Evolutionary conservation across 2,329 filamentous ascomycete species (phyloP), one percentile per base, ranked within the genome.

Genomic region (Magnaporthales sp.): DNA sequence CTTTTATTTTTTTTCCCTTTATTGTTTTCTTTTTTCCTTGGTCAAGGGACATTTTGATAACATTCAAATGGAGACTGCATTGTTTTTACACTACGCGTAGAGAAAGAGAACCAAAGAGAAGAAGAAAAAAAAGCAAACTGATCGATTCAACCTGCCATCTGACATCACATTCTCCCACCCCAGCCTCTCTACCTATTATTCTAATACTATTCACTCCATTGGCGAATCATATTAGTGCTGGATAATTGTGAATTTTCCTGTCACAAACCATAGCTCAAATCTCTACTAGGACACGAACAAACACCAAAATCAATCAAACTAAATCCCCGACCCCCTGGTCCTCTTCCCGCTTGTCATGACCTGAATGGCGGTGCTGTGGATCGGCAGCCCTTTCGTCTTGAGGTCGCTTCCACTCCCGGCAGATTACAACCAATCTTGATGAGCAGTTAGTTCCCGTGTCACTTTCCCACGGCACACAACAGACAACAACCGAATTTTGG

Each of bases 331-430:
- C 38, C 22, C 62, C 29, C 30, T 32, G 6, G 62, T 46, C 31
- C 46, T 9, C n/a, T 24, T 63, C 46, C 6, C 30, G 62, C 62
- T 38, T 26, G 30, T 26, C 38, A 46, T 63, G 15, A 38, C 29
- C 30, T 63, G 62, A 38, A 63, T 63, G 62, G 62, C 62, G 62
- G 26, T 19, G 61, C 22, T 63, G 29, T 27, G 30, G 24, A 22
- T 62, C 27, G 32, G 24, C 61, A 19, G 61, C 29, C 24, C 61
- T 32, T 30, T 62, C 29, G 29, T 32, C 29, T 62, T 29, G 27
- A n/a, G 61, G 15, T 46, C 38, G 38, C 38, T 46, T 46, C 38
- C 38, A 46, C 15, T n/a, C 15, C 38, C 38, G 38, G 38, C 38
- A 46, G 38, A 46, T 46, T 46, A 46, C 61, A 29, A 27, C 61